Base-by-base conservation (phyloP, 1,284 basidiomycete species). In the Heterobasidion occidentale region DNA sequence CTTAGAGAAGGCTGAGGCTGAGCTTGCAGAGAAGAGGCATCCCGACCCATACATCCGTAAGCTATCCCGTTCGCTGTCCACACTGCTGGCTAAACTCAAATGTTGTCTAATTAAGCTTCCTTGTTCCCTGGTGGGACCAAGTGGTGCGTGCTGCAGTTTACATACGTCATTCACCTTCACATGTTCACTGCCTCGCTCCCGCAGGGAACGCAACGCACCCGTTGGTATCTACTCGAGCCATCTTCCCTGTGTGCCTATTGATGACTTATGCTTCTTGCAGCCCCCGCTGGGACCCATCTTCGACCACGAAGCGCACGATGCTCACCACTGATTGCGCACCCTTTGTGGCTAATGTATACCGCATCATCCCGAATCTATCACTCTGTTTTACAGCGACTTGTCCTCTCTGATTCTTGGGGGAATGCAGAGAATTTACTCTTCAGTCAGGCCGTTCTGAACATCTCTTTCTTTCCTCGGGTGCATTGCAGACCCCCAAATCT, bases 41-140 rank as follows among this genome's bases (percentile, higher is more conserved):
- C 94, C 94, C 11, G 94, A 97, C 72, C 94, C 94, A 52, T 94
- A 94, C 73, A 88, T 89, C 71, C 75, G 94, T 97, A 72, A 34
- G 20, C 45, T 36, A 20, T 38, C 20, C 36, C 68, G 74, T 73
- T 36, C 8, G 15, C 36, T 27, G 44, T 49, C 17, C 45, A 35
- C 11, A n/a, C 38, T 36, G n/a, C 60, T 20, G 60, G 27, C 9
- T 20, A 17, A 11, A 20, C 11, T 9, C 19, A 11, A 48, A 17
- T 4, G 8, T 48, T 11, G 11, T 33, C 11, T 20, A 11, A 27
- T 9, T 48, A 11, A 95, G 92, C 85, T 59, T 79, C 91, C 49
- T 67, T 78, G 51, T 88, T 84, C 68, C 90, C 91, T 53, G 91
- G 87, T 61, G 92, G 92, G 59, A 91, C 90, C 34, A 94, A 94